A percentile compares a stretch with the other conserved stretches of the same genome.
These are phyloP conservation scores for Pleurostoma richardsiae DNA, from an alignment of 2,329 filamentous ascomycete genomes.

Conservation along the genomic window DNA sequence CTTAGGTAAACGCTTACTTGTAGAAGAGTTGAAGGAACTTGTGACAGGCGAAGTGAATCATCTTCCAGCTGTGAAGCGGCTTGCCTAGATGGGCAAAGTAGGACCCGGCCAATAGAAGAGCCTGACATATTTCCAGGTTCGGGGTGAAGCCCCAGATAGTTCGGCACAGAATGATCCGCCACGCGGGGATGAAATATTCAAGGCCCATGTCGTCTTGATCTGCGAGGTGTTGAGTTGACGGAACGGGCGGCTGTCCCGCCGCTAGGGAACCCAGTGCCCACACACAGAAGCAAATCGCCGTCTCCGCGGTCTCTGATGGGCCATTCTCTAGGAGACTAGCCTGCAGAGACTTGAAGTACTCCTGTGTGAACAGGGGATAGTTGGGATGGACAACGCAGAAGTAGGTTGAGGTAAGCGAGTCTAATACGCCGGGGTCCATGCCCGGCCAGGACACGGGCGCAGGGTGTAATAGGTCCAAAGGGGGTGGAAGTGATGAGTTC, in stretches of 20 bases:
- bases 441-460: slow-evolving; percentile 17
- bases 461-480: slow-evolving; percentile 19
- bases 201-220: slow-evolving; percentile 22
- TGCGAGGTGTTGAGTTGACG: slow-evolving; percentile 8
- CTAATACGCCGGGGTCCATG: slow-evolving; percentile 17
- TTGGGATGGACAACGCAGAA: slow-evolving; percentile 27
- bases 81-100: slow-evolving; percentile 29
- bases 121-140: slow-evolving; percentile 22
- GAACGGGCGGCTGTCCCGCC: slow-evolving; percentile 6
- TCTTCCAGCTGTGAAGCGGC: slow-evolving; percentile 28
- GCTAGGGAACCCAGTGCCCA: slow-evolving; percentile 27
- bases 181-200: slow-evolving; percentile 25
- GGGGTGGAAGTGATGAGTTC: slow-evolving; percentile 20
- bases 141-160: slow-evolving; percentile 25
- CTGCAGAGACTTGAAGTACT: slow-evolving; percentile 21
- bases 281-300: slow-evolving; percentile 27
- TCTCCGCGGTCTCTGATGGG: slow-evolving; percentile 18
- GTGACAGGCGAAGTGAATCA: slow-evolving; percentile 24
- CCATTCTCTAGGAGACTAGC: slow-evolving; percentile 16
- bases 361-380: slow-evolving; percentile 25
- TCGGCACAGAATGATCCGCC: slow-evolving; percentile 25
- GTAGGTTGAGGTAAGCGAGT: slow-evolving; percentile 21
- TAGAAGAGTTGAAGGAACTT: slow-evolving; percentile 22
- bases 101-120: slow-evolving; percentile 27
- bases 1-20: slow-evolving; percentile 15